Percentiles rank a stretch among this genome's conserved stretches.
These are phyloP conservation scores for Hericium coralloides DNA, from an alignment of 768 basidiomycete species.

Conservation along the genomic window DNA sequence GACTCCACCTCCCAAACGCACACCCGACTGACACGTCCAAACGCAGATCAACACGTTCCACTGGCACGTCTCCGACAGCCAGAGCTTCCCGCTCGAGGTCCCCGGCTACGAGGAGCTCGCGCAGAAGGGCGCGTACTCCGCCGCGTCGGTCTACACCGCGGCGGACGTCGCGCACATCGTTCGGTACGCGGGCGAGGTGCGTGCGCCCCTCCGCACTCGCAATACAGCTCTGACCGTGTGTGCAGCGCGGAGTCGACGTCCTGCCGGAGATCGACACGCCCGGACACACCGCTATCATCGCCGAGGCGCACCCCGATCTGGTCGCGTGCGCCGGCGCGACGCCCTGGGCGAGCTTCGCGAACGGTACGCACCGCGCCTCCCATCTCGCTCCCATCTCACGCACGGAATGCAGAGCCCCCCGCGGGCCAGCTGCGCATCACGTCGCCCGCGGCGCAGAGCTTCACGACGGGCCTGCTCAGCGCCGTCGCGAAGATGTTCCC, in stretches of 20 bases:
- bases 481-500: constrained; percentile 44
- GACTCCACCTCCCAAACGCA: not conserved
- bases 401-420: constrained; percentile 47
- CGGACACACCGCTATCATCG: constrained; percentile 38
- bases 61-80: constrained; percentile 42
- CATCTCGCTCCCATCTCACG: not conserved
- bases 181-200: constrained; percentile 31
- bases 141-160: constrained; percentile 25
- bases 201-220: too few species aligned
- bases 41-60: constrained; percentile 37
- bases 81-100: constrained; percentile 39
- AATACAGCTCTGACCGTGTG: too few species aligned
- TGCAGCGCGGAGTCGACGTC: too few species aligned
- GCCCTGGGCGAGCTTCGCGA: constrained; percentile 49
- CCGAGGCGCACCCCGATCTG: constrained; percentile 33
- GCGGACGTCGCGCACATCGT: constrained; percentile 32
- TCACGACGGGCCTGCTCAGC: constrained; percentile 44
- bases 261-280: constrained; percentile 37
- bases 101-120: constrained; percentile 29
- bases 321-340: constrained; percentile 30
- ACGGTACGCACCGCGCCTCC: constrained; percentile 20
- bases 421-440: constrained; percentile 77
- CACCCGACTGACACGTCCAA: not conserved
- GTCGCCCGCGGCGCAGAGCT: constrained; percentile 47
- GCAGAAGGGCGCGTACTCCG: constrained; percentile 35